Evolutionary conservation across 2,329 filamentous ascomycete genomes (phyloP).

Genomic region (Fusarium redolens): DNA sequence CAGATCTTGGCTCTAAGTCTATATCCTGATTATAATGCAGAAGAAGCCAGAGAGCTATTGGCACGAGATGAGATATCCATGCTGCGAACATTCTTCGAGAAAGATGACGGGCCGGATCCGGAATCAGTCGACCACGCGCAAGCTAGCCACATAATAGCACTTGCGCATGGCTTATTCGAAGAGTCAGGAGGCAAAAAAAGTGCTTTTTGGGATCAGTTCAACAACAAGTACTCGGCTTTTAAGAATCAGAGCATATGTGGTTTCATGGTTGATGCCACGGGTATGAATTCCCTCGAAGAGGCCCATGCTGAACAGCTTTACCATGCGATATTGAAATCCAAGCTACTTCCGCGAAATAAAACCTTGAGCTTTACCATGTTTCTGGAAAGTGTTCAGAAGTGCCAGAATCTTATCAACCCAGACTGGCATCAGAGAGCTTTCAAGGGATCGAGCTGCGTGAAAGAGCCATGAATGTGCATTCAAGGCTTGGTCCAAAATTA

Average conservation of each 20-base stretch:
- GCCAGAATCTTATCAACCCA: neutral
- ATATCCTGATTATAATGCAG: neutral
- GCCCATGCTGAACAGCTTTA: neutral
- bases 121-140: neutral
- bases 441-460: neutral
- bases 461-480: neutral
- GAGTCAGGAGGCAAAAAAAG: neutral
- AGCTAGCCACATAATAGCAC: neutral
- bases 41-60: neutral
- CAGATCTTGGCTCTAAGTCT: neutral
- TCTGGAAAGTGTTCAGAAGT: neutral
- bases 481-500: neutral
- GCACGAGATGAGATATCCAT: neutral
- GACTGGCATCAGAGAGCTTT: neutral
- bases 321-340: neutral
- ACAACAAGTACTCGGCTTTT: neutral
- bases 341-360: neutral
- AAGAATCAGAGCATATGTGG: neutral
- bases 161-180: neutral
- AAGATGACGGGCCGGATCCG: neutral
- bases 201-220: neutral
- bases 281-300: neutral
- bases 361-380: neutral
- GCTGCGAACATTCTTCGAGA: neutral
- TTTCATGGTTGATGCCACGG: neutral